Evolutionary conservation across 495 filamentous ascomycete species (phyloP).

Genomic region (Thermochaetoides thermophila): DNA sequence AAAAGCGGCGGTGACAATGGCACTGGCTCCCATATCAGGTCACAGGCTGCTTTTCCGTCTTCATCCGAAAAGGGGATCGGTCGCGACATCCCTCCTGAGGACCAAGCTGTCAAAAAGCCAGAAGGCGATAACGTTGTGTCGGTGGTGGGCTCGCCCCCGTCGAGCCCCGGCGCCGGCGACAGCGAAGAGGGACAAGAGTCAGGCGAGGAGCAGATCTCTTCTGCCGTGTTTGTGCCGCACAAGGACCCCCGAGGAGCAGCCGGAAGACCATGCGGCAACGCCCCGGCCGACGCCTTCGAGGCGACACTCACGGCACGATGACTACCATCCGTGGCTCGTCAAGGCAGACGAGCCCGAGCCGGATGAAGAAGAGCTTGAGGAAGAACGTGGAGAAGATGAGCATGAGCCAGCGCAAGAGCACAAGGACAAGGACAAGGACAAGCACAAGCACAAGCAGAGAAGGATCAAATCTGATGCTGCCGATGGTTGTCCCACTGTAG

Average conservation of each 20-base stretch:
- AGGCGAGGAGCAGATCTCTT: slow-evolving; percentile 85
- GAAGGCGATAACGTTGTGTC: too few species aligned
- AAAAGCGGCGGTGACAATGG: not conserved
- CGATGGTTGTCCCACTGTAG: slow-evolving; percentile 12
- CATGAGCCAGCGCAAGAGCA: slow-evolving; percentile 10
- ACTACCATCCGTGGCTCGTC: slow-evolving; percentile 35
- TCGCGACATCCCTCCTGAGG: too few species aligned
- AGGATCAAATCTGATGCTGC: slow-evolving; percentile 9
- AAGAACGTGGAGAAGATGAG: too few species aligned
- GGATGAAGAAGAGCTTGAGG: too few species aligned
- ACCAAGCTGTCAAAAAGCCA: too few species aligned
- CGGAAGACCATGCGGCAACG: slow-evolving; percentile 28
- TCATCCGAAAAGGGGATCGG: too few species aligned
- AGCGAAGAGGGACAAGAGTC: slow-evolving; percentile 66
- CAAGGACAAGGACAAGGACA: slow-evolving; percentile 2
- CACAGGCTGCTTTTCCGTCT: not conserved
- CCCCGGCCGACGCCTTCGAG: slow-evolving; percentile 13
- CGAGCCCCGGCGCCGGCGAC: slow-evolving; percentile 21
- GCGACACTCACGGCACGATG: slow-evolving; percentile 18
- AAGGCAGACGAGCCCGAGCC: slow-evolving; percentile 33
- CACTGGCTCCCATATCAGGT: not conserved
- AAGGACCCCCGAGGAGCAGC: slow-evolving; percentile 43
- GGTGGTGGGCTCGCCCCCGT: slow-evolving; percentile 4
- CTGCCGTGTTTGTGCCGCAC: slow-evolving; percentile 86
- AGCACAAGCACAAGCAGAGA: too few species aligned